Evolutionary conservation across 129 eudicot genomes (phyloP).

Genomic region (Kitagawia praeruptora): DNA sequence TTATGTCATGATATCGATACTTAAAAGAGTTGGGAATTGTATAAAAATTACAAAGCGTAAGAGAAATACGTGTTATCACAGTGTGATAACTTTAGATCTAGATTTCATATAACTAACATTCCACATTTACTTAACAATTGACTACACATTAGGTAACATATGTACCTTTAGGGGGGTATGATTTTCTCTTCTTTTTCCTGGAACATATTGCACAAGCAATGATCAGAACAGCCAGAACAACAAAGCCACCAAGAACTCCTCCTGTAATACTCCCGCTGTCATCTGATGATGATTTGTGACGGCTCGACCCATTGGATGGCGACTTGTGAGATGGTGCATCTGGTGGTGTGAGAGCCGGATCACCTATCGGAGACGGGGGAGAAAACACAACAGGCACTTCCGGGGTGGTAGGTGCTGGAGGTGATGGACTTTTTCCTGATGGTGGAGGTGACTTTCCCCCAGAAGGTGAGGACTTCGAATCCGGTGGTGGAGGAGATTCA

Average conservation of each 20-base stretch:
- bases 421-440: not conserved
- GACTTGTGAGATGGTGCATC: conserved; percentile 10
- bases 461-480: conserved; percentile 6
- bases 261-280: conserved; percentile 25
- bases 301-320: conserved; percentile 18
- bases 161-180: conserved; percentile 27
- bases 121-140: not conserved
- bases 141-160: not conserved
- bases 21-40: no score
- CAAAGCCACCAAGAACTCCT: conserved; percentile 20
- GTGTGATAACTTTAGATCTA: not conserved
- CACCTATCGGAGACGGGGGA: conserved; percentile 14
- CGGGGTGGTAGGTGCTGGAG: conserved; percentile 13
- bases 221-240: conserved; percentile 27
- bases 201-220: conserved; percentile 28
- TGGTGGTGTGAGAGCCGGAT: conserved; percentile 4
- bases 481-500: not conserved
- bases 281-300: conserved; percentile 8
- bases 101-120: not conserved
- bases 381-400: conserved; percentile 8
- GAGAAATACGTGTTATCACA: not conserved
- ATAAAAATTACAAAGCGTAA: not conserved
- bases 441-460: not conserved
- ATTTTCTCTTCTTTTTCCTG: conserved; percentile 38
- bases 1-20: no score